Evolutionary conservation across 371 early-diverging fungal genomes (phyloP).

Genomic region (Aphelidium insulamus): DNA sequence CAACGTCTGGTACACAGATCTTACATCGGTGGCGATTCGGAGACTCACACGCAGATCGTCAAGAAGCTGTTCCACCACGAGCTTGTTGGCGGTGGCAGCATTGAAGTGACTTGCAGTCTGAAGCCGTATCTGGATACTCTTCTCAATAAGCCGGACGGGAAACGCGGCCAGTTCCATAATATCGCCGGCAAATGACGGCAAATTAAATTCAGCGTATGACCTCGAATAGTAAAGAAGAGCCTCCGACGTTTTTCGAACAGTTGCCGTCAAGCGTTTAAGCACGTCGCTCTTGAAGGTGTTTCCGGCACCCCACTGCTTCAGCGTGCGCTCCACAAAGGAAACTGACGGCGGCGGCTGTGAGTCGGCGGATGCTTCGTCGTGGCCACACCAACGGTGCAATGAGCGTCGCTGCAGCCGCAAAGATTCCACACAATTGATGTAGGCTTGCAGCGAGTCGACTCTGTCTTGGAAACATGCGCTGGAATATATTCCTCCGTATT

Average conservation of each 20-base stretch:
- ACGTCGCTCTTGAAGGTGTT: conserved; percentile 54
- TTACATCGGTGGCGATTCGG: too few relatives aligned
- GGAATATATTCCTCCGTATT: too few relatives aligned
- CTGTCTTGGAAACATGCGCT: too few relatives aligned
- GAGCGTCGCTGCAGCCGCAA: too few relatives aligned
- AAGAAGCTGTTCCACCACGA: background rate
- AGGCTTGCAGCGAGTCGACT: too few relatives aligned
- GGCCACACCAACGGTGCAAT: too few relatives aligned
- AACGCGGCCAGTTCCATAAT: conserved; percentile 47
- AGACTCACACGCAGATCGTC: too few relatives aligned
- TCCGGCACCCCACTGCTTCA: conserved; percentile 57
- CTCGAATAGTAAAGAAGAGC: conserved; percentile 34
- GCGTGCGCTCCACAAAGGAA: conserved; percentile 61
- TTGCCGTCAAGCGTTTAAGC: conserved; percentile 31
- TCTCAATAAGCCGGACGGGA: conserved; percentile 49
- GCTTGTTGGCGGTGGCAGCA: too few relatives aligned
- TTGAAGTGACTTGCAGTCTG: conserved; percentile 36
- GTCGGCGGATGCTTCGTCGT: too few relatives aligned
- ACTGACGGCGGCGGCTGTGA: too few relatives aligned
- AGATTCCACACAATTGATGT: too few relatives aligned
- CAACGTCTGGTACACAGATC: too few relatives aligned
- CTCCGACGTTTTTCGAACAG: conserved; percentile 11
- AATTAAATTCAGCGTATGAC: conserved; percentile 34
- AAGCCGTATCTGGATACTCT: conserved; percentile 47
- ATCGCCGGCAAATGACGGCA: conserved; percentile 37